phyloP scores from a whole-genome alignment of 192 early-diverging fungal species.

The Phycomyces nitens region DNA sequence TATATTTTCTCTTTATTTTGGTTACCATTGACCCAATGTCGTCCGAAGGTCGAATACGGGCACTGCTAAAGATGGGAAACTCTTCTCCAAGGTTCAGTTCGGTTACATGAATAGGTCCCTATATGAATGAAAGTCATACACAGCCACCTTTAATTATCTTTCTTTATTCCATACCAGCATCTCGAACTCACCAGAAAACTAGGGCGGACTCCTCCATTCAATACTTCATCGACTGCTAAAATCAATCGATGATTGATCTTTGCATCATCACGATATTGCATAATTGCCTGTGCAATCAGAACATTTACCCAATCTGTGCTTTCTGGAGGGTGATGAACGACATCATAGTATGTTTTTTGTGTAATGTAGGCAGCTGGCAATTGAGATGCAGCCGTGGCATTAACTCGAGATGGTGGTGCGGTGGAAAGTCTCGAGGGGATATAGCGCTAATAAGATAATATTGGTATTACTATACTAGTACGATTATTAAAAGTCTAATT shows the following conservation, averaged over 20 bases:
- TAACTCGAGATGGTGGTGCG: slow-evolving; percentile 47
- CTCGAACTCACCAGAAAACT: slow-evolving; percentile 61
- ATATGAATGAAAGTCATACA: background rate
- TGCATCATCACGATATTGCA: slow-evolving; percentile 69
- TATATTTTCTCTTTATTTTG: background rate
- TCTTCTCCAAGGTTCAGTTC: slow-evolving; percentile 55
- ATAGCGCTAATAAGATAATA: slow-evolving; percentile 26
- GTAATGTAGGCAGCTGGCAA: slow-evolving; percentile 47
- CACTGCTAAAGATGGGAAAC: slow-evolving; percentile 54
- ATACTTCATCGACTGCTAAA: slow-evolving; percentile 57
- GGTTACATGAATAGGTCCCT: slow-evolving; percentile 59
- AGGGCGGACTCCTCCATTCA: slow-evolving; percentile 67
- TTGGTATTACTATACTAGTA: background rate
- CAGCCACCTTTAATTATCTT: background rate
- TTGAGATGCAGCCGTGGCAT: slow-evolving; percentile 44
- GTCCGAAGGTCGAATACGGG: slow-evolving; percentile 51
- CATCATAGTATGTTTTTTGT: slow-evolving; percentile 57
- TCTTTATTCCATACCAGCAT: too few species aligned
- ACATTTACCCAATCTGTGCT: slow-evolving; percentile 85
- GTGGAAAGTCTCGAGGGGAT: slow-evolving; percentile 37
- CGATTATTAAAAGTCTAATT: background rate
- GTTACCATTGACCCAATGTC: slow-evolving; percentile 48
- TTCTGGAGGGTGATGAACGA: slow-evolving; percentile 57
- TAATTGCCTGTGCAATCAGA: slow-evolving; percentile 70
- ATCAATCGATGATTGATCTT: slow-evolving; percentile 64